phyloP scores from a whole-genome alignment of 129 eudicot genomes.

The Sambucus nigra region DNA sequence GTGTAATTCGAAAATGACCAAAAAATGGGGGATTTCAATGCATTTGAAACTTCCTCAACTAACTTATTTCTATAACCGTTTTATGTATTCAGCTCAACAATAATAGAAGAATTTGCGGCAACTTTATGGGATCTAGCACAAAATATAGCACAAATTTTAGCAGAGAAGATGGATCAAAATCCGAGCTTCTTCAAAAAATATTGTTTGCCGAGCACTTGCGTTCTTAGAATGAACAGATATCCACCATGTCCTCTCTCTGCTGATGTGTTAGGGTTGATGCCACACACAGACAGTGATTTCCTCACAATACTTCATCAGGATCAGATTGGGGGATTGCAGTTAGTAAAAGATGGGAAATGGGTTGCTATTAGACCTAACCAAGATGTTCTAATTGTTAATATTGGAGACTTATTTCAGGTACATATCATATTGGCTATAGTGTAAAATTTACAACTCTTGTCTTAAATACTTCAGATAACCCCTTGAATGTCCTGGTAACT shows the following conservation, averaged over 20 bases:
- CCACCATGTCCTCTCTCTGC: constrained; percentile 45
- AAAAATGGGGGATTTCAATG: background rate
- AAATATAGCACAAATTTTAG: constrained; percentile 47
- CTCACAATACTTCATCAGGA: constrained; percentile 78
- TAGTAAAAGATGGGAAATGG: constrained; percentile 75
- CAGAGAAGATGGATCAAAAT: constrained; percentile 39
- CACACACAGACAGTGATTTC: constrained; percentile 83
- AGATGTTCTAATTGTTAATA: constrained; percentile 62
- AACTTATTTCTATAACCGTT: background rate
- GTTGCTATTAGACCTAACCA: constrained; percentile 65
- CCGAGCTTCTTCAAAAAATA: constrained; percentile 27
- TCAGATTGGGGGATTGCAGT: constrained; percentile 60
- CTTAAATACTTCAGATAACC: too few relatives aligned
- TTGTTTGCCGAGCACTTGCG: constrained; percentile 50
- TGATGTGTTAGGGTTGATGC: constrained; percentile 41
- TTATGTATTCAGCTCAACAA: constrained; percentile 31
- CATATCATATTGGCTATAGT: too few relatives aligned
- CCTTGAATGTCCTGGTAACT: too few relatives aligned
- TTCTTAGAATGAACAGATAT: constrained; percentile 61
- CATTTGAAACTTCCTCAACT: too few relatives aligned
- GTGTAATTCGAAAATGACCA: too few relatives aligned
- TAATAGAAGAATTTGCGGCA: constrained; percentile 49
- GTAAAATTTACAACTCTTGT: too few relatives aligned
- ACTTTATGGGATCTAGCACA: constrained; percentile 41
- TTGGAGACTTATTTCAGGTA: constrained; percentile 88